A percentile compares a stretch with the other conserved stretches of the same genome.
Conservation (phyloP, 257 asterid species). For the Craterostigma plantagineum region DNA sequence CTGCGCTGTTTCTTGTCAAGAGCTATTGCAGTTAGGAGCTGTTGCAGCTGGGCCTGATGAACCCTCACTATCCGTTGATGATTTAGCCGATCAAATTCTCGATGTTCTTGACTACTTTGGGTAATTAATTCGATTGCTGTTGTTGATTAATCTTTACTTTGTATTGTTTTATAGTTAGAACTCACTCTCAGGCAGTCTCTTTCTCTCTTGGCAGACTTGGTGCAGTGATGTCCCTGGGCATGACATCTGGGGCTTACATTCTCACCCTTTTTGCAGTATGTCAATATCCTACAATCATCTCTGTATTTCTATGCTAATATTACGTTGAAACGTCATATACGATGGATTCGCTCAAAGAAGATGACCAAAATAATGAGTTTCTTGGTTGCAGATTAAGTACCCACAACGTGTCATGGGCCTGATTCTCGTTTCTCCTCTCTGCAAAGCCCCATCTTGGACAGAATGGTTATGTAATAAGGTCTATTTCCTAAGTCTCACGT, state of each 20-base stretch:
- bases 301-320: constrained; percentile 5
- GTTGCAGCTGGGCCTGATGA: constrained; percentile 29
- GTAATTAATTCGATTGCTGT: no score
- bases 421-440: constrained; percentile 87
- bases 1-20: constrained; percentile 12
- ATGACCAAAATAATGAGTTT: constrained; percentile 7
- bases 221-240: constrained; percentile 89
- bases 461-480: constrained; percentile 98
- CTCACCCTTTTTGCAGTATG: constrained; percentile 89
- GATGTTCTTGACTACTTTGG: constrained; percentile 61
- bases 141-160: neutral
- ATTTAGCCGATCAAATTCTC: constrained; percentile 66
- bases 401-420: constrained; percentile 64
- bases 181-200: neutral
- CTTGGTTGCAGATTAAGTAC: constrained; percentile 50
- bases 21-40: constrained; percentile 64
- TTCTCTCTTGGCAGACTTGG: constrained; percentile 44
- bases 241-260: constrained; percentile 89
- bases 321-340: neutral
- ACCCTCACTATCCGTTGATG: constrained; percentile 42
- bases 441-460: constrained; percentile 94
- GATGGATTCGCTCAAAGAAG: neutral
- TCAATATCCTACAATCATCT: constrained; percentile 7
- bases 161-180: neutral
- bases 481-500: constrained; percentile 7